These are phyloP conservation scores for Jamesozyma lodderae DNA, from an alignment of 805 yeast genomes.

Conservation along the genomic window DNA sequence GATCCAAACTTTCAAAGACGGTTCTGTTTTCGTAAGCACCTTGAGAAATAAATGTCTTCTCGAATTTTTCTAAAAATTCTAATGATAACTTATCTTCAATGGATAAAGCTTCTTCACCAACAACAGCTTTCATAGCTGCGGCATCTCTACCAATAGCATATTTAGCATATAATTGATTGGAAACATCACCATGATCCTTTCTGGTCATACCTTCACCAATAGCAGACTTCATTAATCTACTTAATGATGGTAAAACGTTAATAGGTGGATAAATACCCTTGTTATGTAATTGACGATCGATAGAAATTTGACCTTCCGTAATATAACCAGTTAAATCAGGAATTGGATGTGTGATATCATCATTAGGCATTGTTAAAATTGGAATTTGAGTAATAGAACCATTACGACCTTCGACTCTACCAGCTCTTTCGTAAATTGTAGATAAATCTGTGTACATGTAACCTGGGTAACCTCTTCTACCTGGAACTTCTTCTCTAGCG, in stretches of 20 bases:
- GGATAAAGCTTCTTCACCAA: conserved; percentile 98
- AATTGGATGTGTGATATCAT: conserved; percentile 98
- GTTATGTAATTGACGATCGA: conserved; percentile 92
- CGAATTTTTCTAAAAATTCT: conserved; percentile 96
- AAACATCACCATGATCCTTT: conserved; percentile 98
- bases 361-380: conserved; percentile 98
- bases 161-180: conserved; percentile 97
- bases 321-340: conserved; percentile 99
- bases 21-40: conserved; percentile 96
- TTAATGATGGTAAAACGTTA: conserved; percentile 92
- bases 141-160: conserved; percentile 99
- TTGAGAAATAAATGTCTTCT: conserved; percentile 88
- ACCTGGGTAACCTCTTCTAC: conserved; percentile 99
- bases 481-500: conserved; percentile 99
- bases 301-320: conserved; percentile 97
- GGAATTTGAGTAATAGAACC: conserved; percentile 99
- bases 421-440: conserved; percentile 98
- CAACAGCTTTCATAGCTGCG: conserved; percentile 99
- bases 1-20: conserved; percentile 89
- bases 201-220: conserved; percentile 99
- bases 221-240: conserved; percentile 98
- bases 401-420: conserved; percentile 99
- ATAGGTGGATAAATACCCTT: conserved; percentile 99
- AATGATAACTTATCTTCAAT: conserved; percentile 95
- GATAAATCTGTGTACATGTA: conserved; percentile 99